These are phyloP conservation scores for Didymella lethalis DNA, from an alignment of 2,329 filamentous ascomycete species.

Conservation along the genomic window DNA sequence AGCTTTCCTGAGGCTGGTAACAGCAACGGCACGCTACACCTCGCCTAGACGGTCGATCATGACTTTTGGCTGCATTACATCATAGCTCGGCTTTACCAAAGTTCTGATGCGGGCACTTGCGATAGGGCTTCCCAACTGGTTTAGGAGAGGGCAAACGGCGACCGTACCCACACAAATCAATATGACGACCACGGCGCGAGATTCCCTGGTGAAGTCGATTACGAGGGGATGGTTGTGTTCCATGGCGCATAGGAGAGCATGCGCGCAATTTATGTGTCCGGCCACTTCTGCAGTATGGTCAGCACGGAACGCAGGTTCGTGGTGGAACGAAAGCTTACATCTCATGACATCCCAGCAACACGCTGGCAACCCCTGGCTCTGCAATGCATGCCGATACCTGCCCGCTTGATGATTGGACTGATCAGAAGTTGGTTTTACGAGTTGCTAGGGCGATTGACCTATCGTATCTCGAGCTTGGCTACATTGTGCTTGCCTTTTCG, in stretches of 20 bases:
- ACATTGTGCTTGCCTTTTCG: conserved; percentile 27
- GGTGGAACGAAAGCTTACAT: conserved; percentile 25
- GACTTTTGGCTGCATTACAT: conserved; percentile 23
- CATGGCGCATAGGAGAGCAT: conserved; percentile 12
- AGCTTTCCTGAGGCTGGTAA: conserved; percentile 20
- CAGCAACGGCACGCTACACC: conserved; percentile 19
- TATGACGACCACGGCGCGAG: conserved; percentile 14
- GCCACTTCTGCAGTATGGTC: not conserved
- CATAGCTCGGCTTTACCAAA: conserved; percentile 13
- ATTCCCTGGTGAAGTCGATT: not conserved
- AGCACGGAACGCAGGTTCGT: conserved; percentile 17
- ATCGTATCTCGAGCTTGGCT: conserved; percentile 16
- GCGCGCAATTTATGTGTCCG: conserved; percentile 13
- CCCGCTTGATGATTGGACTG: conserved; percentile 20
- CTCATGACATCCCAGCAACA: conserved; percentile 26
- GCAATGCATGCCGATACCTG: conserved; percentile 25
- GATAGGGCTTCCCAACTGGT: conserved; percentile 7
- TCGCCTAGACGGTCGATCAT: conserved; percentile 12
- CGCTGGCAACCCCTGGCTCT: conserved; percentile 13
- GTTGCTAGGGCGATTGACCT: conserved; percentile 29
- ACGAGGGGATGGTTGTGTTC: not conserved
- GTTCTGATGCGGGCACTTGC: conserved; percentile 12
- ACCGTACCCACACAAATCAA: conserved; percentile 17
- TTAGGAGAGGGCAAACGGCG: conserved; percentile 10
- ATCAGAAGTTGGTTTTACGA: conserved; percentile 15